Evolutionary conservation across 306 rosid species (phyloP).

Genomic region (Cucurbita ficifolia): DNA sequence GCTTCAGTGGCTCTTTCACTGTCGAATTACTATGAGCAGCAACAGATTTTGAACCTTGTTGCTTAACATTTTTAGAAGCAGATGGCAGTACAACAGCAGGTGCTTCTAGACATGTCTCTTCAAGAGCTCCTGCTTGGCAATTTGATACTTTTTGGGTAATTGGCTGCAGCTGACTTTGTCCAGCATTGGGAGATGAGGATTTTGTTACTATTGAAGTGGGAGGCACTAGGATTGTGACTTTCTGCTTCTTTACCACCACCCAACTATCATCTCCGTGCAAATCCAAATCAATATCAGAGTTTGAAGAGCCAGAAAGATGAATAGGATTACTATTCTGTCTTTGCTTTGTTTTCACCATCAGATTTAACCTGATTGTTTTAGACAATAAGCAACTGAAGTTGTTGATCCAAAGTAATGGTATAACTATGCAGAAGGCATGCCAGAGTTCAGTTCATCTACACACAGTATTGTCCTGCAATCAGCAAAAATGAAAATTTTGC

Average conservation of each 20-base stretch:
- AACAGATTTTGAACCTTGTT: conserved; percentile 11
- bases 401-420: background rate
- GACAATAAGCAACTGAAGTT: conserved; percentile 1
- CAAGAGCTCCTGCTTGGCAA: conserved; percentile 15
- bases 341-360: conserved; percentile 60
- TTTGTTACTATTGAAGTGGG: conserved; percentile 22
- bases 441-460: background rate
- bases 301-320: conserved; percentile 17
- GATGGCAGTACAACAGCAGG: conserved; percentile 11
- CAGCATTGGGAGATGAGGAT: conserved; percentile 20
- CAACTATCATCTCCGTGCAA: conserved; percentile 37
- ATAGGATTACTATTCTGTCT: conserved; percentile 17
- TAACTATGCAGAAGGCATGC: background rate
- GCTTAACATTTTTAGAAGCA: conserved; percentile 9
- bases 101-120: conserved; percentile 11
- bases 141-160: conserved; percentile 18
- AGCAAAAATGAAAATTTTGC: background rate
- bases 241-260: conserved; percentile 80
- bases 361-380: conserved; percentile 22
- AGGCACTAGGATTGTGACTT: conserved; percentile 61
- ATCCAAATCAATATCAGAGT: conserved; percentile 15
- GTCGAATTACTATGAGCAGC: conserved; percentile 14
- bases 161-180: conserved; percentile 27
- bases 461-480: background rate
- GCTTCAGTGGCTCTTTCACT: conserved; percentile 17